phyloP scores from a whole-genome alignment of 768 basidiomycete genomes.

The Boletus reticulatus region DNA sequence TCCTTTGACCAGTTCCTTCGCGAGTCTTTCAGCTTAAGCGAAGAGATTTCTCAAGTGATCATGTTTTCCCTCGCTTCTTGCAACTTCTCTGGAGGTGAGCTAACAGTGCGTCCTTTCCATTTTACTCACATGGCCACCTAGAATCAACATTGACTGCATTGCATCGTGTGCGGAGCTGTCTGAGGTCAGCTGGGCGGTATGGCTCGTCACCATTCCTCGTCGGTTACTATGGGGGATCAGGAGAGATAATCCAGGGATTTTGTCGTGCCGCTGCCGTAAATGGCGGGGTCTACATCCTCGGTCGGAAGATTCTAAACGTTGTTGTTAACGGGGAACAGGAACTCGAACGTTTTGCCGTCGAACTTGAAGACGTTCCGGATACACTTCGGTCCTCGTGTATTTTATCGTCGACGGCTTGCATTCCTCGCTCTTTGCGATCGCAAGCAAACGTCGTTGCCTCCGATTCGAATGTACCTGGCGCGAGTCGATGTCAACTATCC shows the following conservation, averaged over 20 bases:
- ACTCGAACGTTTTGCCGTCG: conserved; percentile 38
- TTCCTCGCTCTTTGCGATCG: conserved; percentile 30
- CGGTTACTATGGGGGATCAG: conserved; percentile 92
- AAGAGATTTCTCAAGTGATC: conserved; percentile 58
- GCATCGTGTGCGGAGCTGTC: conserved; percentile 65
- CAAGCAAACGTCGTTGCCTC: conserved; percentile 19
- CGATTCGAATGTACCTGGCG: background rate
- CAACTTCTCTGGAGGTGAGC: conserved; percentile 51
- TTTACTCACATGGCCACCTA: conserved; percentile 27
- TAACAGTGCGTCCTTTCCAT: background rate
- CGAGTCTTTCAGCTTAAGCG: conserved; percentile 59
- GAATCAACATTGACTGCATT: conserved; percentile 69
- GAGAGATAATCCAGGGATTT: conserved; percentile 92
- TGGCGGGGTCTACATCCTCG: conserved; percentile 72
- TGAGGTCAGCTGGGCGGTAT: conserved; percentile 81
- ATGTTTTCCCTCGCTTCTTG: conserved; percentile 79
- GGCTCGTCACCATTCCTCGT: conserved; percentile 87
- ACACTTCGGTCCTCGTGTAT: conserved; percentile 53
- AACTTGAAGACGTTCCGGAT: conserved; percentile 61
- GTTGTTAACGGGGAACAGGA: conserved; percentile 15
- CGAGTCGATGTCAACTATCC: conserved; percentile 1
- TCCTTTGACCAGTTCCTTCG: conserved; percentile 66
- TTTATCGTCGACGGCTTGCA: conserved; percentile 44
- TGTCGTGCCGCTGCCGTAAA: conserved; percentile 83
- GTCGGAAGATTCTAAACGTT: conserved; percentile 40